Conservation (phyloP, 2,329 filamentous ascomycete genomes). For the Fusarium keratoplasticum region DNA sequence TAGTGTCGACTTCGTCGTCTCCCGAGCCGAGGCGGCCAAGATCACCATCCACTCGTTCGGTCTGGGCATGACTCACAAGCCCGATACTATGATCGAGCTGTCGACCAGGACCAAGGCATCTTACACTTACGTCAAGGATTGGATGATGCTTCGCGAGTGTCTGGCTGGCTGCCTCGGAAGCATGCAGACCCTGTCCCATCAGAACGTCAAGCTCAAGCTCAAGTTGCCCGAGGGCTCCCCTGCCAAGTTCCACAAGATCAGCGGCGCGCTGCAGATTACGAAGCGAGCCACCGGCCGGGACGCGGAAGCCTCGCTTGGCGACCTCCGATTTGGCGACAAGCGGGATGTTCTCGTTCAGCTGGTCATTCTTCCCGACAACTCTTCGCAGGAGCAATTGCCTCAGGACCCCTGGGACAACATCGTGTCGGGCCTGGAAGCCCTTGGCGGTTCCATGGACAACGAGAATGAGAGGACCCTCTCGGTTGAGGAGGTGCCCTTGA, state of each 20-base stretch:
- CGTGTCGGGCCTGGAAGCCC: conserved; percentile 91
- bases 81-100: conserved; percentile 97
- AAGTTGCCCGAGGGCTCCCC: conserved; percentile 95
- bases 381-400: conserved; percentile 84
- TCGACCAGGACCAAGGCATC: conserved; percentile 96
- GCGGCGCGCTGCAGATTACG: conserved; percentile 93
- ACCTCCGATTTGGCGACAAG: conserved; percentile 96
- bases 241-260: conserved; percentile 98
- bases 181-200: conserved; percentile 94
- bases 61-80: conserved; percentile 95
- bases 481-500: conserved; percentile 93
- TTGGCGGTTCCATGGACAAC: conserved; percentile 87
- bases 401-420: conserved; percentile 98
- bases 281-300: conserved; percentile 95
- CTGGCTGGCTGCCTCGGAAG: conserved; percentile 92
- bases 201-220: conserved; percentile 96
- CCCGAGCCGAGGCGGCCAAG: conserved; percentile 96
- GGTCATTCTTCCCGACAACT: conserved; percentile 88
- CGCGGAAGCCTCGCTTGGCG: conserved; percentile 90
- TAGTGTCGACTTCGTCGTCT: conserved; percentile 97
- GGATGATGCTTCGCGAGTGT: conserved; percentile 99
- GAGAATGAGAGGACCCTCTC: conserved; percentile 87
- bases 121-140: conserved; percentile 98
- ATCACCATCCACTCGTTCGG: conserved; percentile 98
- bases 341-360: conserved; percentile 92